Percentiles rank a stretch among this genome's conserved stretches.
phyloP scores from a whole-genome alignment of 371 early-diverging fungal species.

The Circinella umbellata region DNA sequence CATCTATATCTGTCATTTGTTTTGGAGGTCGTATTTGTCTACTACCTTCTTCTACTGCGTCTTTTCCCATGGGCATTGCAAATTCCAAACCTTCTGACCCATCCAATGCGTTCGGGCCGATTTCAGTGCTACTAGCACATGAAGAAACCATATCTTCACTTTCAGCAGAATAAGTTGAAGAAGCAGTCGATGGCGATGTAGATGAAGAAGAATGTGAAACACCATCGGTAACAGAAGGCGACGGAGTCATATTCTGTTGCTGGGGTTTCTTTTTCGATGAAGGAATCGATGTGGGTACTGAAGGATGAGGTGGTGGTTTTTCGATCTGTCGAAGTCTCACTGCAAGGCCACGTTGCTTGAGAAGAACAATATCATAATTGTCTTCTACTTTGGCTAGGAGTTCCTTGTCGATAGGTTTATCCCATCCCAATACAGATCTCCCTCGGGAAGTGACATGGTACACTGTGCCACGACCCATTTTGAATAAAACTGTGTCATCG shows the following conservation, averaged over 20 bases:
- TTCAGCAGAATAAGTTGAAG: constrained; percentile 7
- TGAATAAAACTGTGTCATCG: constrained; percentile 42
- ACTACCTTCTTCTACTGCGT: neutral
- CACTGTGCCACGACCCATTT: constrained; percentile 47
- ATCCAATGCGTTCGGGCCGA: neutral
- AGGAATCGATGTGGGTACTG: constrained; percentile 5
- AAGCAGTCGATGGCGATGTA: constrained; percentile 24
- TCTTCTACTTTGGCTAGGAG: neutral
- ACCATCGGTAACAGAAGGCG: neutral
- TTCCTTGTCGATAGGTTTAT: neutral
- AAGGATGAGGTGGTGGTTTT: neutral
- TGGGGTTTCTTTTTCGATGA: constrained; percentile 2
- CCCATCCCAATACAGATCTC: constrained; percentile 60
- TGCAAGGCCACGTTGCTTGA: constrained; percentile 19
- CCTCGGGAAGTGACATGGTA: constrained; percentile 68
- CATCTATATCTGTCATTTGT: constrained; percentile 10
- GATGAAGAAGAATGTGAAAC: neutral
- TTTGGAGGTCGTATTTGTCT: neutral
- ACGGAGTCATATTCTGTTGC: neutral
- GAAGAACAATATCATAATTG: constrained; percentile 12
- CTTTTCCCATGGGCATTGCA: constrained; percentile 3
- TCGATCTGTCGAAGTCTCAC: constrained; percentile 8
- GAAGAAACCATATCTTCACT: neutral
- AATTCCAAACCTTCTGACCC: constrained; percentile 1
- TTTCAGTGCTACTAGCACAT: constrained; percentile 2